A percentile compares a stretch with the other conserved stretches of the same genome.
Evolutionary conservation across 768 basidiomycete genomes (phyloP).

Genomic region (Lactarius sanguifluus): DNA sequence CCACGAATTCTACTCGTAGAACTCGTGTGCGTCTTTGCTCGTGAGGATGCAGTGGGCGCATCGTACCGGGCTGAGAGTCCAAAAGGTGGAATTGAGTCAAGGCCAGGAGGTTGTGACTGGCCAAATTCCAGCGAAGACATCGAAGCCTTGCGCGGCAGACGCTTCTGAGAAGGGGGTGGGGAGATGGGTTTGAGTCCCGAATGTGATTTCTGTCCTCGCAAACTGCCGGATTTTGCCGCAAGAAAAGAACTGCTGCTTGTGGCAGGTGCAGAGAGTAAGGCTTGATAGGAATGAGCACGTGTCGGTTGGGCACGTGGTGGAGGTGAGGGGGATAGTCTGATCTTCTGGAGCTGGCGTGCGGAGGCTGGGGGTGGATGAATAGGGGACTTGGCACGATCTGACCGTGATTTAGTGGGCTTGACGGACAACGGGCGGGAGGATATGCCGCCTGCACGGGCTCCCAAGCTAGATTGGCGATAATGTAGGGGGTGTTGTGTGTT

Average conservation of each 20-base stretch:
- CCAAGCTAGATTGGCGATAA: slow-evolving; percentile 33
- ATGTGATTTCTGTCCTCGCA: slow-evolving; percentile 83
- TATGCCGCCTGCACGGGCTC: slow-evolving; percentile 58
- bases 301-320: slow-evolving; percentile 50
- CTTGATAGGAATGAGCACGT: slow-evolving; percentile 58
- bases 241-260: slow-evolving; percentile 58
- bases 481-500: slow-evolving; percentile 47
- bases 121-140: slow-evolving; percentile 69
- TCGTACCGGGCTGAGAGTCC: slow-evolving; percentile 61
- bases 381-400: slow-evolving; percentile 72
- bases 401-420: slow-evolving; percentile 61
- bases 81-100: slow-evolving; percentile 40
- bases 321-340: slow-evolving; percentile 68
- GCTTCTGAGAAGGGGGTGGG: slow-evolving; percentile 61
- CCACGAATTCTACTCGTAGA: slow-evolving; percentile 61
- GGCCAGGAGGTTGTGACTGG: slow-evolving; percentile 56
- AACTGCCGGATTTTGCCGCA: slow-evolving; percentile 66
- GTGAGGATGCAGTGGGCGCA: slow-evolving; percentile 77
- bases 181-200: slow-evolving; percentile 76
- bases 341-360: slow-evolving; percentile 62
- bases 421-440: slow-evolving; percentile 50
- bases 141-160: slow-evolving; percentile 74
- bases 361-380: slow-evolving; percentile 69
- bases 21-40: slow-evolving; percentile 67
- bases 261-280: slow-evolving; percentile 49